phyloP scores from a whole-genome alignment of 495 filamentous ascomycete genomes.

The Penicillium canescens region DNA sequence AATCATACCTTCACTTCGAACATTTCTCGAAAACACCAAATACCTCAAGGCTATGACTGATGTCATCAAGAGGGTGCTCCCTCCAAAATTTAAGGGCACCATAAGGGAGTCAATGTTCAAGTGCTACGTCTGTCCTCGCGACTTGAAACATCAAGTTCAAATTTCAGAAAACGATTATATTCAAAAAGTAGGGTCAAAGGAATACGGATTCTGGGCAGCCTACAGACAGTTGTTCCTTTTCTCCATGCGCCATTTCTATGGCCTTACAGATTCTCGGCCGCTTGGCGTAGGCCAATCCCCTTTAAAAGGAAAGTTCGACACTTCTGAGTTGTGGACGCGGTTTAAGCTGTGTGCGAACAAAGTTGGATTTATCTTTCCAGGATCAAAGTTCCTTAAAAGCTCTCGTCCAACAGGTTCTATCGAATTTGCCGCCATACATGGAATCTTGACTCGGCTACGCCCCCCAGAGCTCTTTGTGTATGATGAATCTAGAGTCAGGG shows the following conservation, averaged over 20 bases:
- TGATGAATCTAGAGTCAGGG: constrained; percentile 1
- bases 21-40: constrained; percentile 32
- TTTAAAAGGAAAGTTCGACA: not conserved
- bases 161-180: constrained; percentile 9
- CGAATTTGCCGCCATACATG: not conserved
- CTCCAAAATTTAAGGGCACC: constrained; percentile 16
- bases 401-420: not conserved
- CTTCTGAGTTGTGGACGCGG: constrained; percentile 10
- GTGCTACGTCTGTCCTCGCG: constrained; percentile 10
- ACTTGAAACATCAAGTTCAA: not conserved
- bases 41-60: constrained; percentile 25
- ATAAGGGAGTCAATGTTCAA: constrained; percentile 13
- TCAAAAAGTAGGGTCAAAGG: not conserved
- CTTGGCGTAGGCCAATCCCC: not conserved
- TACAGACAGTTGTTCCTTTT: constrained; percentile 26
- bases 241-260: constrained; percentile 20
- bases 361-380: constrained; percentile 3
- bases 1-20: constrained; percentile 26
- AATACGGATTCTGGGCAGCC: constrained; percentile 11
- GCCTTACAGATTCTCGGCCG: constrained; percentile 8
- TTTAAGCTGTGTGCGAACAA: not conserved
- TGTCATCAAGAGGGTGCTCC: constrained; percentile 26
- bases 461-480: constrained; percentile 15
- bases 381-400: not conserved
- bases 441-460: constrained; percentile 1